These are phyloP conservation scores for Malania oleifera DNA, from an alignment of 164 flowering plant genomes.

Conservation along the genomic window DNA sequence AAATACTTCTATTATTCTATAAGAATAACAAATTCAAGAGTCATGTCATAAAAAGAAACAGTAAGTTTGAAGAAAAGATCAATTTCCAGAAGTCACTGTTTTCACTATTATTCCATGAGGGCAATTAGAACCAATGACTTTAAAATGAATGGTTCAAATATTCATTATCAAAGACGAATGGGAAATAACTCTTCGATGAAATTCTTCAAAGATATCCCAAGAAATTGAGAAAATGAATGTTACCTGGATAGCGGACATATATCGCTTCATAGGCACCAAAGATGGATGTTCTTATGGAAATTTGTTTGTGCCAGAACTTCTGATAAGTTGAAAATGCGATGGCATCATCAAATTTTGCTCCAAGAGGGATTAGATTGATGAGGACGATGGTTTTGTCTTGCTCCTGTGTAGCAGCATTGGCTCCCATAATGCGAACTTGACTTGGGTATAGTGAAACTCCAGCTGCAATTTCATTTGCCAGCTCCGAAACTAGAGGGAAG, in stretches of 20 bases:
- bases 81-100: too few relatives aligned
- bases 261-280: conserved; percentile 54
- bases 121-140: not conserved
- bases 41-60: too few relatives aligned
- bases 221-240: not conserved
- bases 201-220: not conserved
- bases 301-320: conserved; percentile 43
- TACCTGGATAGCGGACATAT: conserved; percentile 62
- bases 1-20: too few relatives aligned
- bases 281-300: conserved; percentile 27
- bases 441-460: conserved; percentile 30
- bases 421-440: conserved; percentile 66
- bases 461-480: conserved; percentile 43
- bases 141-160: not conserved
- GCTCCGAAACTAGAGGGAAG: conserved; percentile 54
- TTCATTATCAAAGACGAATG: not conserved
- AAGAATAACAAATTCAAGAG: too few relatives aligned
- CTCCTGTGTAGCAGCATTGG: conserved; percentile 48
- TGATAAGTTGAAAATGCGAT: conserved; percentile 33
- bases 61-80: too few relatives aligned
- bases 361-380: conserved; percentile 46
- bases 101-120: not conserved
- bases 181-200: not conserved
- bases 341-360: conserved; percentile 24
- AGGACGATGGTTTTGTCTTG: conserved; percentile 47